Base-by-base conservation (phyloP, 768 basidiomycete species). In the Boletus sp. region DNA sequence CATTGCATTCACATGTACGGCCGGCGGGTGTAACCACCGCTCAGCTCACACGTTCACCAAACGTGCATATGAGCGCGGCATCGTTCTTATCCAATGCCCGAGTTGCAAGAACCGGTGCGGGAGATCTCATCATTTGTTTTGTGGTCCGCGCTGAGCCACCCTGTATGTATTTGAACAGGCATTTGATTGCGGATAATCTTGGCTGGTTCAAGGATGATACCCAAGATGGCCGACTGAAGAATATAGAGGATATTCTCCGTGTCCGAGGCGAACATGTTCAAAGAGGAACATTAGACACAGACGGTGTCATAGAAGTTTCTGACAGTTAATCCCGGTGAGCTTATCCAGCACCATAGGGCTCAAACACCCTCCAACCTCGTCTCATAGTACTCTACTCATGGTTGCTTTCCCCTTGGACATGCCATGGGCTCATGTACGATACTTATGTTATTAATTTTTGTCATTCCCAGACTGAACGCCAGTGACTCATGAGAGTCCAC, bases 1-100 rank as follows among this genome's bases (percentile, higher is more conserved):
- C 4, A 77, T 96, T 39, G 89, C 89, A 0, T 93, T 95, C 65
- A 96, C 94, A 5, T 96, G 94, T 71, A 91, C 91, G 1, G 94
- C 84, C 5, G 64, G 77, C 6, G 78, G 77, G 2, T 98, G 95
- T 64, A 79, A 79, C 10, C 81, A 82, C 58, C 86, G 96, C 3
- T 95, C 92, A 9, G 86, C 91, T 6, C 95, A 98, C 65, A 81
- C 90, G 58, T 98, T 98, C 71, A 82, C 91, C 7, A 88, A 85
- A 68, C 81, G 85, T 45, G 83, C 92, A 18, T 99, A 99, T 72
- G 82, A 89, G 68, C 82, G 80, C 45, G 96, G 96, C 0, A 86
- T 98, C 50, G 95, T 98, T 3, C 77, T 99, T 29, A 83, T 97
- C 1, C 83, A 94, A 68, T 99, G 96, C 75, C 94, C 95, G 2